A percentile compares a stretch with the other conserved stretches of the same genome.
These are phyloP conservation scores for Vachellia collinsii DNA, from an alignment of 306 rosid species.

Conservation along the genomic window DNA sequence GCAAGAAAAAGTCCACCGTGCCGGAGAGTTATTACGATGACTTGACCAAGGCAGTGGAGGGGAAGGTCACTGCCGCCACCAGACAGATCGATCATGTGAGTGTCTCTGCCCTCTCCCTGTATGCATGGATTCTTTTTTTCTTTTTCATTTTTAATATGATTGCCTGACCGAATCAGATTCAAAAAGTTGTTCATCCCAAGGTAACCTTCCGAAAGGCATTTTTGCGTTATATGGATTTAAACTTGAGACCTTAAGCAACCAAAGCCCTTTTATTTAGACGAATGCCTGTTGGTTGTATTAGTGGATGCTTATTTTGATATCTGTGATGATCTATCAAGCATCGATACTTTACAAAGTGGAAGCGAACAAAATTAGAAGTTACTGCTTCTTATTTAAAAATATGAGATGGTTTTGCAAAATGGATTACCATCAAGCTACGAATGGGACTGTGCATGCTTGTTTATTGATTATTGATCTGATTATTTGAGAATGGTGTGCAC, in stretches of 20 bases:
- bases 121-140: neutral
- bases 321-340: conserved; percentile 15
- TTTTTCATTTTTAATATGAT: too few species aligned
- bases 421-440: conserved; percentile 1
- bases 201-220: too few species aligned
- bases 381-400: conserved; percentile 15
- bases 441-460: neutral
- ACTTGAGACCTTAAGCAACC: too few species aligned
- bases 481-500: conserved; percentile 22
- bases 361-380: neutral
- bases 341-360: neutral
- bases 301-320: neutral
- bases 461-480: conserved; percentile 17
- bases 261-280: too few species aligned
- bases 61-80: conserved; percentile 95
- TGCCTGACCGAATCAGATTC: too few species aligned
- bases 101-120: neutral
- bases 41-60: conserved; percentile 80
- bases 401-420: conserved; percentile 32
- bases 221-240: too few species aligned
- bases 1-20: conserved; percentile 96
- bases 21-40: conserved; percentile 98
- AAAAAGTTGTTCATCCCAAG: too few species aligned
- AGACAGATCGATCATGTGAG: conserved; percentile 98
- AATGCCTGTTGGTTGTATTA: neutral